Percentiles rank a stretch among this genome's conserved stretches.
phyloP scores from a whole-genome alignment of 768 basidiomycete genomes.

The Mycena epipterygia region DNA sequence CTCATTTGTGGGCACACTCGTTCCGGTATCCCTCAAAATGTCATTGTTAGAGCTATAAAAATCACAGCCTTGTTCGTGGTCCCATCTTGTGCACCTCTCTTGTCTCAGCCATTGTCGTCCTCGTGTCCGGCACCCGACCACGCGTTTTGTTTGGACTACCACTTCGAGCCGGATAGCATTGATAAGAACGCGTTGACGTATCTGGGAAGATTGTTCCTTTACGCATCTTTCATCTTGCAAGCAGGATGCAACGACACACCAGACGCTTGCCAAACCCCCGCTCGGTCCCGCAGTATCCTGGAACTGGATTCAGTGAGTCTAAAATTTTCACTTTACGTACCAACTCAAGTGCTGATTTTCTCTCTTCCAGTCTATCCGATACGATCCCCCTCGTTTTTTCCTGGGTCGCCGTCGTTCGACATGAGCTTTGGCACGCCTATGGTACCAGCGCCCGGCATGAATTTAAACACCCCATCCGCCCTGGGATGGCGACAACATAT shows the following conservation, averaged over 20 bases:
- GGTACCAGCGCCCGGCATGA: slow-evolving; percentile 13
- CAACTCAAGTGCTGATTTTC: neutral
- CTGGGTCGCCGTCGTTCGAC: slow-evolving; percentile 2
- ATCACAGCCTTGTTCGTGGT: no score
- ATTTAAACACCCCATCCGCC: slow-evolving; percentile 23
- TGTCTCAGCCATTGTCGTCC: slow-evolving; percentile 6
- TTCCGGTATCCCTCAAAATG: no score
- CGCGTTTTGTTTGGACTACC: slow-evolving; percentile 15
- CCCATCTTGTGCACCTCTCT: no score
- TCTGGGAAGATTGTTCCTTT: slow-evolving; percentile 7
- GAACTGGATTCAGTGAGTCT: slow-evolving; percentile 25
- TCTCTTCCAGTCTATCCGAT: slow-evolving; percentile 22
- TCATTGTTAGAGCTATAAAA: no score
- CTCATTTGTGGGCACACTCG: neutral
- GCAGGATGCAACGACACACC: slow-evolving; percentile 21
- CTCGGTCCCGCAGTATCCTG: slow-evolving; percentile 19
- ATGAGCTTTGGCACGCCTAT: neutral
- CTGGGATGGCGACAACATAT: slow-evolving; percentile 28
- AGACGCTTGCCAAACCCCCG: slow-evolving; percentile 14
- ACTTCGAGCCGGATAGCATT: slow-evolving; percentile 27
- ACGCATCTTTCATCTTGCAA: slow-evolving; percentile 15
- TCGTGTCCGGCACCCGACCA: slow-evolving; percentile 6
- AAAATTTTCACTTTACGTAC: slow-evolving; percentile 22
- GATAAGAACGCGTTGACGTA: slow-evolving; percentile 29
- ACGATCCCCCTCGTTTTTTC: slow-evolving; percentile 5